Percentiles rank a stretch among this genome's conserved stretches.
These are phyloP conservation scores for Sutorius eximius DNA, from an alignment of 1,284 basidiomycete species.

Conservation along the genomic window DNA sequence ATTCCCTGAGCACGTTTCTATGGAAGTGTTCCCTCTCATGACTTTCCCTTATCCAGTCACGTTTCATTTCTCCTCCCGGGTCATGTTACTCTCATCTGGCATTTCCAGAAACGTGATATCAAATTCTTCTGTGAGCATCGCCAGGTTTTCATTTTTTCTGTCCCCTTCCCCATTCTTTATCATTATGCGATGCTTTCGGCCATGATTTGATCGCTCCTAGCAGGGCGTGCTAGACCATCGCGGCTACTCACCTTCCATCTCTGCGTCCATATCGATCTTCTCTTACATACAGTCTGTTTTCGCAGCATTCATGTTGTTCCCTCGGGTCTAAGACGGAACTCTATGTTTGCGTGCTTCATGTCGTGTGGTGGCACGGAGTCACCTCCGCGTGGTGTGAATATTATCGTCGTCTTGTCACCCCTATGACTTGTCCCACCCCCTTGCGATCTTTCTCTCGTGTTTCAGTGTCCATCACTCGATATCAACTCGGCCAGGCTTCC, in stretches of 20 bases:
- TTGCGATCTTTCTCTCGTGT: slow-evolving; percentile 19
- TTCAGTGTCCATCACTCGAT: slow-evolving; percentile 19
- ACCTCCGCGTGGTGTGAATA: slow-evolving; percentile 13
- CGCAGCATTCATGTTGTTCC: slow-evolving; percentile 19
- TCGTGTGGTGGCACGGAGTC: slow-evolving; percentile 21
- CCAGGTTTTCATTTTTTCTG: slow-evolving; percentile 27
- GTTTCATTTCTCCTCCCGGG: slow-evolving; percentile 22
- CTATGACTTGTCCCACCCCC: slow-evolving; percentile 20
- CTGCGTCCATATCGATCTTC: slow-evolving; percentile 24
- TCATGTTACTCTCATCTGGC: slow-evolving; percentile 18
- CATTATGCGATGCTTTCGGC: slow-evolving; percentile 33
- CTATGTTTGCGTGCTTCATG: slow-evolving; percentile 30
- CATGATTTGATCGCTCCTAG: slow-evolving; percentile 33
- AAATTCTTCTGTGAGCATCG: slow-evolving; percentile 35
- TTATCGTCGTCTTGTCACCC: slow-evolving; percentile 5
- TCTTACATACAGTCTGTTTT: slow-evolving; percentile 33
- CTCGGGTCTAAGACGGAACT: slow-evolving; percentile 36
- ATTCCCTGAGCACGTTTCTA: slow-evolving; percentile 22
- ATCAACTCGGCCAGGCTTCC: background rate
- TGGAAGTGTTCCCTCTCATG: slow-evolving; percentile 13
- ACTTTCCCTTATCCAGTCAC: slow-evolving; percentile 15
- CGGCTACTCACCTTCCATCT: slow-evolving; percentile 28
- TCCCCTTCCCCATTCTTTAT: slow-evolving; percentile 25
- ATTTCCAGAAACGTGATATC: slow-evolving; percentile 38
- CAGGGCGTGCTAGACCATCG: slow-evolving; percentile 18